Conservation (phyloP, 306 rosid genomes). For the Dryas drummondii region DNA sequence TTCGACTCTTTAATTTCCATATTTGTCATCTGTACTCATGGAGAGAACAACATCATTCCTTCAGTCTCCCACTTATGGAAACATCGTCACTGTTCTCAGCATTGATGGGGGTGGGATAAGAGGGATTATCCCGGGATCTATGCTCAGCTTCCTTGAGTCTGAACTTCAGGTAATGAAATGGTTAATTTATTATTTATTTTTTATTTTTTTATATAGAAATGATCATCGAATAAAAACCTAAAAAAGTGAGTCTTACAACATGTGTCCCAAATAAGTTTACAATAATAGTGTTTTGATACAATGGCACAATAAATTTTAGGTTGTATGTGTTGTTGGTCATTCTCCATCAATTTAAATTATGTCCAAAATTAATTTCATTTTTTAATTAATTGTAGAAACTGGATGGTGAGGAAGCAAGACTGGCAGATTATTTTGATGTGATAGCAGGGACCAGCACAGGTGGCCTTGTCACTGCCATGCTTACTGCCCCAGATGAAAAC, state of each 20-base stretch:
- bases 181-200: no score
- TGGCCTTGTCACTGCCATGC: constrained; percentile 44
- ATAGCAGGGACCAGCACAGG: constrained; percentile 49
- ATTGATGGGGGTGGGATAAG: constrained; percentile 71
- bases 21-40: constrained; percentile 7
- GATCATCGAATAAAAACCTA: no score
- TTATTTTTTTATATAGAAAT: no score
- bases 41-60: constrained; percentile 24
- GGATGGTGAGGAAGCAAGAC: constrained; percentile 28
- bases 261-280: no score
- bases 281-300: no score
- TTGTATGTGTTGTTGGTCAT: no score
- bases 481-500: constrained; percentile 35
- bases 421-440: constrained; percentile 40
- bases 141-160: constrained; percentile 58
- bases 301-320: no score
- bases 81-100: constrained; percentile 60
- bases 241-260: no score
- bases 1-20: no score
- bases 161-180: constrained; percentile 55
- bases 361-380: not conserved
- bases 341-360: no score
- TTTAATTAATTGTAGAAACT: constrained; percentile 17
- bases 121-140: constrained; percentile 61
- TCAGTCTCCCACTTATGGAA: constrained; percentile 61